A percentile compares a stretch with the other conserved stretches of the same genome.
These are phyloP conservation scores for Kluyveromyces wickerhamii DNA, from an alignment of 805 yeast genomes.

Conservation along the genomic window DNA sequence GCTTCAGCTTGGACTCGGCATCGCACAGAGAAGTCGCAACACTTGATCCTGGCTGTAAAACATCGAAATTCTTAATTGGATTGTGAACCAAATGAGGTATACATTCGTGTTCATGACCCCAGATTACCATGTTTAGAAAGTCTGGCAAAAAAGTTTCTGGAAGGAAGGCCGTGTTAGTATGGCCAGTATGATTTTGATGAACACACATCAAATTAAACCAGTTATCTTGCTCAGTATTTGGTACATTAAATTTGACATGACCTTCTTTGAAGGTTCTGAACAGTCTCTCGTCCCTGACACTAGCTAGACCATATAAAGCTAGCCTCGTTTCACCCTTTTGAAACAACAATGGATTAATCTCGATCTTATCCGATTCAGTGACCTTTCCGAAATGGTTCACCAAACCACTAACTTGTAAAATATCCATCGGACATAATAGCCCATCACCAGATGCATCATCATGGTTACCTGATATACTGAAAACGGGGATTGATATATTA, in stretches of 20 bases:
- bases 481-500: constrained; percentile 82
- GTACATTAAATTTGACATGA: constrained; percentile 69
- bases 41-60: constrained; percentile 89
- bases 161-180: constrained; percentile 69
- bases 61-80: constrained; percentile 52
- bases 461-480: constrained; percentile 92
- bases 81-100: constrained; percentile 59
- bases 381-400: constrained; percentile 87
- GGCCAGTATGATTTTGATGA: constrained; percentile 85
- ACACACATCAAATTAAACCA: constrained; percentile 85
- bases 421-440: constrained; percentile 76
- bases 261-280: constrained; percentile 76
- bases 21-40: constrained; percentile 85
- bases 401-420: constrained; percentile 71
- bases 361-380: constrained; percentile 63
- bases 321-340: constrained; percentile 76
- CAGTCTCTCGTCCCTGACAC: constrained; percentile 82
- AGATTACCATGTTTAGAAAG: constrained; percentile 73
- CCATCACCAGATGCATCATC: constrained; percentile 93
- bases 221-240: constrained; percentile 45
- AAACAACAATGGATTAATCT: constrained; percentile 66
- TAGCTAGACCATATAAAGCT: constrained; percentile 84
- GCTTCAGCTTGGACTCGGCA: constrained; percentile 72
- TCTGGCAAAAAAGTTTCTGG: constrained; percentile 81
- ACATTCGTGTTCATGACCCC: constrained; percentile 99